Evolutionary conservation across 2,329 filamentous ascomycete species (phyloP).

Genomic region (Neurospora crassa): DNA sequence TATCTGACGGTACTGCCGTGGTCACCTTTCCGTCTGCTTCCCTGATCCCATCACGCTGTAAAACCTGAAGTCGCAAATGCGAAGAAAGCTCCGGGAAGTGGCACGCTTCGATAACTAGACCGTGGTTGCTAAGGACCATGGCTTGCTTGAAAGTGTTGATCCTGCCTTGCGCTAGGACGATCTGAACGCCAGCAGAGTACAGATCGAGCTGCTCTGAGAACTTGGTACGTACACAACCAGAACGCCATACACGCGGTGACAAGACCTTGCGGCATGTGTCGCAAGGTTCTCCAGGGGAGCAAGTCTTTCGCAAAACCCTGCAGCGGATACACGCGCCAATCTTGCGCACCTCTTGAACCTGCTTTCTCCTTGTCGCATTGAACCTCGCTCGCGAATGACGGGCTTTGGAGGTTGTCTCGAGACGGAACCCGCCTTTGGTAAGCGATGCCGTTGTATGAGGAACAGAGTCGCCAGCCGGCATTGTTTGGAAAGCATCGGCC

Average conservation of each 20-base stretch:
- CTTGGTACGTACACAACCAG: slow-evolving; percentile 52
- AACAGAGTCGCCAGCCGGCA: slow-evolving; percentile 16
- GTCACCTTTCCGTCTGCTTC: slow-evolving; percentile 26
- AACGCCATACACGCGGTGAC: slow-evolving; percentile 55
- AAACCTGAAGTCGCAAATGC: slow-evolving; percentile 34
- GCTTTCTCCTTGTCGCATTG: slow-evolving; percentile 47
- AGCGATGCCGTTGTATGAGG: slow-evolving; percentile 18
- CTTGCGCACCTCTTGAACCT: slow-evolving; percentile 56
- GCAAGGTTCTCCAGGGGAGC: slow-evolving; percentile 54
- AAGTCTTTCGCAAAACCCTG: slow-evolving; percentile 56
- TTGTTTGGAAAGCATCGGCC: slow-evolving; percentile 23
- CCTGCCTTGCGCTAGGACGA: slow-evolving; percentile 50
- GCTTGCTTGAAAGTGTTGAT: slow-evolving; percentile 45
- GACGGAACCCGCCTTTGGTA: slow-evolving; percentile 40
- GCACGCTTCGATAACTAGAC: slow-evolving; percentile 44
- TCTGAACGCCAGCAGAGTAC: slow-evolving; percentile 54
- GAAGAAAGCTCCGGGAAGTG: slow-evolving; percentile 43
- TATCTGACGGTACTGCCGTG: slow-evolving; percentile 8
- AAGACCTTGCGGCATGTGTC: slow-evolving; percentile 55
- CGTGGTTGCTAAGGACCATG: slow-evolving; percentile 38
- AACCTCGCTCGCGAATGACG: slow-evolving; percentile 49
- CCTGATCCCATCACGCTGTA: slow-evolving; percentile 27
- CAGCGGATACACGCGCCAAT: slow-evolving; percentile 58
- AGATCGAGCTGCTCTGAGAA: slow-evolving; percentile 52
- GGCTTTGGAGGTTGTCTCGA: slow-evolving; percentile 37